Evolutionary conservation across 306 rosid species (phyloP).

Genomic region (Acacia crassicarpa): DNA sequence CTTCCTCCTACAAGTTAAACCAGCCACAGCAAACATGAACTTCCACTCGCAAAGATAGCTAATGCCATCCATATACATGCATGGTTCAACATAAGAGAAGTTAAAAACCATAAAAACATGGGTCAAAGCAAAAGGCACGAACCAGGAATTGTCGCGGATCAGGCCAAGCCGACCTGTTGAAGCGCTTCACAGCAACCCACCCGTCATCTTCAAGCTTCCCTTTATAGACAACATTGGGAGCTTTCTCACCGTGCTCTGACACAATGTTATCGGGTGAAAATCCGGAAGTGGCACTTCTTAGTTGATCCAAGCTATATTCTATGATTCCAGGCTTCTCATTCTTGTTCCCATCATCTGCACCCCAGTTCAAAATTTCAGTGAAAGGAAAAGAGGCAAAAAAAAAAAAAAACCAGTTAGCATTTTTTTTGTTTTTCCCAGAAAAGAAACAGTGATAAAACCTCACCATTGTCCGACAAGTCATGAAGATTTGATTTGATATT

Average conservation of each 20-base stretch:
- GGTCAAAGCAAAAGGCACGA: constrained; percentile 37
- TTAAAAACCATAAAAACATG: background rate
- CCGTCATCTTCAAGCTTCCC: constrained; percentile 74
- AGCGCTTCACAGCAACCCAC: constrained; percentile 87
- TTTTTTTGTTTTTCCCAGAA: constrained; percentile 25
- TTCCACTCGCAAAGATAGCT: background rate
- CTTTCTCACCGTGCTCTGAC: constrained; percentile 98
- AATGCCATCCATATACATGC: constrained; percentile 1
- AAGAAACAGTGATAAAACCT: constrained; percentile 30
- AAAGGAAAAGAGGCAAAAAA: background rate
- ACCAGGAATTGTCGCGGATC: constrained; percentile 96
- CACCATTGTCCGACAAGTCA: constrained; percentile 63
- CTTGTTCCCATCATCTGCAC: constrained; percentile 62
- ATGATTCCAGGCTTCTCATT: constrained; percentile 62
- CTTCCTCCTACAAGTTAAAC: constrained; percentile 70
- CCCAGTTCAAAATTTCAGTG: constrained; percentile 29
- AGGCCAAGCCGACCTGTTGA: constrained; percentile 96
- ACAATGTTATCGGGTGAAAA: constrained; percentile 89
- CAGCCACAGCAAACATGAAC: constrained; percentile 27
- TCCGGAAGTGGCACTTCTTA: constrained; percentile 76
- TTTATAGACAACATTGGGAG: constrained; percentile 93
- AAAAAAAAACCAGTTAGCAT: background rate
- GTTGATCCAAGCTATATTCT: constrained; percentile 81
- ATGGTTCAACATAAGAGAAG: background rate
- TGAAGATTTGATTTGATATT: constrained; percentile 69